phyloP scores from a whole-genome alignment of 2,329 filamentous ascomycete species.

The Trichoderma sp. region DNA sequence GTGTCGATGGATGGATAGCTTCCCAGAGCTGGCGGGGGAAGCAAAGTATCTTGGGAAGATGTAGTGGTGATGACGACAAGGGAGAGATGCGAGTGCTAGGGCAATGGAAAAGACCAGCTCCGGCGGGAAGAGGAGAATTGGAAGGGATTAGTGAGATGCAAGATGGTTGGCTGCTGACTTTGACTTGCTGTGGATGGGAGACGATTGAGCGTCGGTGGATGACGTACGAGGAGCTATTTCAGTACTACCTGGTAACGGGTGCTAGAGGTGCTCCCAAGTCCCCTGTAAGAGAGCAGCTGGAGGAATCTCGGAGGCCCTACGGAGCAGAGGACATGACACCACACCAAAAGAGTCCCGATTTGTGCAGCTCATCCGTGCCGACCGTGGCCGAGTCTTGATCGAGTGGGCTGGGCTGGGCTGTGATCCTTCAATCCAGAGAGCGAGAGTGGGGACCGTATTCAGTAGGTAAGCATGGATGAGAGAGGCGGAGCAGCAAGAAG shows the following conservation, averaged over 20 bases:
- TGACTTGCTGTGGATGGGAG: slow-evolving; percentile 1
- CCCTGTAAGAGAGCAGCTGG: slow-evolving; percentile 6
- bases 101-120: neutral
- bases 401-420: slow-evolving; percentile 5
- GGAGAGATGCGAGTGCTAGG: neutral
- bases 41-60: neutral
- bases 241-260: slow-evolving; percentile 1
- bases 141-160: slow-evolving; percentile 14
- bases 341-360: neutral
- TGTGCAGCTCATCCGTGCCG: neutral
- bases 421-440: slow-evolving; percentile 11
- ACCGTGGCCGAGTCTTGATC: neutral
- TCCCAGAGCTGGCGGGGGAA: neutral
- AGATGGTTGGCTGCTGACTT: slow-evolving; percentile 18
- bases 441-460: neutral
- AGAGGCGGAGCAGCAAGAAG: neutral
- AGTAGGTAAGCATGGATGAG: neutral
- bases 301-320: neutral
- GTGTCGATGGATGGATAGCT: slow-evolving; percentile 1
- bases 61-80: neutral
- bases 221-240: slow-evolving; percentile 17
- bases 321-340: neutral
- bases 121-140: slow-evolving; percentile 2
- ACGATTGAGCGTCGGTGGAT: neutral
- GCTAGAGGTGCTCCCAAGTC: neutral